phyloP scores from a whole-genome alignment of 768 basidiomycete genomes.

The Boletus speciosus region DNA sequence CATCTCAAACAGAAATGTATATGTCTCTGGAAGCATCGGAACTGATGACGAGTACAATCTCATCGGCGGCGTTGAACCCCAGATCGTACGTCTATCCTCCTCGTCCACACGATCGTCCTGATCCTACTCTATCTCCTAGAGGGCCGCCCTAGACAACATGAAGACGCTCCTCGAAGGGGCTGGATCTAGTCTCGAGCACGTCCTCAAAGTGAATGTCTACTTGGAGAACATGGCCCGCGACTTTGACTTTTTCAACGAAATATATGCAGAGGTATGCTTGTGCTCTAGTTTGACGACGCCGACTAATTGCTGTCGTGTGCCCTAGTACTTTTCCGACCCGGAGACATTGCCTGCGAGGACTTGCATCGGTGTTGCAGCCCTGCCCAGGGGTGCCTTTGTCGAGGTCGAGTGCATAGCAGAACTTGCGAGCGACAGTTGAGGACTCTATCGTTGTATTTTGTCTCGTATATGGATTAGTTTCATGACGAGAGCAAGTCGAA shows the following conservation, averaged over 20 bases:
- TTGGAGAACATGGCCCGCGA: conserved; percentile 36
- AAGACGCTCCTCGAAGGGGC: conserved; percentile 35
- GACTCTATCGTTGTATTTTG: neutral
- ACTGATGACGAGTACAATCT: conserved; percentile 30
- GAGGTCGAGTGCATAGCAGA: conserved; percentile 64
- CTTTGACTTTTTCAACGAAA: conserved; percentile 38
- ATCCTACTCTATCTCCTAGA: conserved; percentile 20
- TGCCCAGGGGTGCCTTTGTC: conserved; percentile 52
- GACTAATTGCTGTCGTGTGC: neutral
- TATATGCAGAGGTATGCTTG: conserved; percentile 33
- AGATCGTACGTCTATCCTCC: conserved; percentile 31
- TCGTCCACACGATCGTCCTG: neutral
- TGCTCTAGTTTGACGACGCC: neutral
- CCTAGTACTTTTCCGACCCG: conserved; percentile 44
- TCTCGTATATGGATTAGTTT: neutral
- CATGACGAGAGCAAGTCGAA: neutral
- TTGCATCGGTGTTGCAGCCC: conserved; percentile 51
- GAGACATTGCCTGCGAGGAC: conserved; percentile 52
- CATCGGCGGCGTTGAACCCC: conserved; percentile 36
- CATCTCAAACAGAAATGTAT: conserved; percentile 34
- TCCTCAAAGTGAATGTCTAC: conserved; percentile 42
- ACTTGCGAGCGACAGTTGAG: neutral
- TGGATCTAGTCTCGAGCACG: conserved; percentile 34
- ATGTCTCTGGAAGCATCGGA: conserved; percentile 42
- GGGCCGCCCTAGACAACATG: conserved; percentile 39